Evolutionary conservation across 2,329 filamentous ascomycete species (phyloP).

Genomic region (Gnomoniopsis smithogilvyi): DNA sequence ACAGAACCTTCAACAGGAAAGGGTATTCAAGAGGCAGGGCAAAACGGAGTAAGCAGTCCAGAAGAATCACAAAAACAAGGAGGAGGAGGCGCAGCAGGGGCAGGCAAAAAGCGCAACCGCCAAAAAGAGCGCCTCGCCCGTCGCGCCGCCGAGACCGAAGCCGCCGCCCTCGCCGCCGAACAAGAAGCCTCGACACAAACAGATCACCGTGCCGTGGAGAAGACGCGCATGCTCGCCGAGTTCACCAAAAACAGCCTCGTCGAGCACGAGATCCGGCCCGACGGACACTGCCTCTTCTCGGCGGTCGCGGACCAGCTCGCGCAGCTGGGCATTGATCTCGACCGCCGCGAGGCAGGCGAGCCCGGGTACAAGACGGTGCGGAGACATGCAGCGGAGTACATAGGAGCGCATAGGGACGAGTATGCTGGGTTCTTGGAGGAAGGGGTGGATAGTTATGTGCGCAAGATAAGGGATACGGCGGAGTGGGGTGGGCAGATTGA

Average conservation of each 20-base stretch:
- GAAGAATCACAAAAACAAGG: conserved; percentile 10
- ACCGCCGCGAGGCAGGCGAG: conserved; percentile 15
- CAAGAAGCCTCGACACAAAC: conserved; percentile 73
- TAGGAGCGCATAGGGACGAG: conserved; percentile 69
- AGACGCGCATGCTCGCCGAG: conserved; percentile 63
- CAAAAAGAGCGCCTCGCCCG: conserved; percentile 89
- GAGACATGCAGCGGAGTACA: conserved; percentile 72
- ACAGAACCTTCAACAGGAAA: background rate
- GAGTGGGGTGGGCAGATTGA: conserved; percentile 97
- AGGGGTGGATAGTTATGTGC: conserved; percentile 67
- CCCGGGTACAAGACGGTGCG: conserved; percentile 65
- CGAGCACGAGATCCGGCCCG: conserved; percentile 79
- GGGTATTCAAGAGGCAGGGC: conserved; percentile 17
- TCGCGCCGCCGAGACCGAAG: conserved; percentile 80
- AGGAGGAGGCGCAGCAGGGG: conserved; percentile 21
- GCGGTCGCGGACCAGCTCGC: conserved; percentile 82
- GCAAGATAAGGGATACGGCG: conserved; percentile 78
- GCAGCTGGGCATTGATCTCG: conserved; percentile 45
- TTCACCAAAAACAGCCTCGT: conserved; percentile 62
- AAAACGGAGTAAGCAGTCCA: conserved; percentile 9
- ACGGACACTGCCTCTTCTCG: conserved; percentile 94
- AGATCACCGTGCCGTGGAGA: conserved; percentile 69
- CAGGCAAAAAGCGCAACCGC: conserved; percentile 74
- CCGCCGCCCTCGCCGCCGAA: conserved; percentile 63
- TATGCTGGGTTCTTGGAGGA: conserved; percentile 88